phyloP scores from a whole-genome alignment of 495 filamentous ascomycete species.

The Massariosphaeria phaeospora region DNA sequence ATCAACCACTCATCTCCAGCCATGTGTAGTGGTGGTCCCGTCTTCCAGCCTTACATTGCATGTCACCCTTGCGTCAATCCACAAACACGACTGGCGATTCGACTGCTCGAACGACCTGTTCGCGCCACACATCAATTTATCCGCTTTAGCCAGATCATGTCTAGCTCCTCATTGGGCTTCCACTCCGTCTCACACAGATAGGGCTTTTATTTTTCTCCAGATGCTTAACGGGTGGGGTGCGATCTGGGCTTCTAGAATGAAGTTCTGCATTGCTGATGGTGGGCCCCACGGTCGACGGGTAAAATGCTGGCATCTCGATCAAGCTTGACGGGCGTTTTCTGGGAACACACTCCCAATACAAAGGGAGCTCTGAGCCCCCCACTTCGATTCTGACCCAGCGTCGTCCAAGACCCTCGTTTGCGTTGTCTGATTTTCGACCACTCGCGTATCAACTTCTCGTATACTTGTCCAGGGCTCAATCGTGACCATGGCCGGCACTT shows the following conservation, averaged over 20 bases:
- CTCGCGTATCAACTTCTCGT: neutral
- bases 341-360: conserved; percentile 1
- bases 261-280: conserved; percentile 10
- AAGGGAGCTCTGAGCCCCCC: conserved; percentile 8
- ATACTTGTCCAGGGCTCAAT: neutral
- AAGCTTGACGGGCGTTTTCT: neutral
- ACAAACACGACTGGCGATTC: conserved; percentile 5
- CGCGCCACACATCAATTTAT: neutral
- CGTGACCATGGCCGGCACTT: conserved; percentile 5
- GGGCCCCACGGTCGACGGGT: conserved; percentile 21
- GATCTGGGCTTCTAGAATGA: conserved; percentile 18
- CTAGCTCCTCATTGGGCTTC: no score
- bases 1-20: conserved; percentile 5
- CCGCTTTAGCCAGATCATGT: neutral
- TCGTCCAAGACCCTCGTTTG: conserved; percentile 3
- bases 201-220: conserved; percentile 13
- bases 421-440: neutral
- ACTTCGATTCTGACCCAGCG: neutral
- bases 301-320: conserved; percentile 14
- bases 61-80: conserved; percentile 21
- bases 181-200: neutral
- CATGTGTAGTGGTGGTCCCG: neutral
- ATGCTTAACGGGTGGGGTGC: neutral
- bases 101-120: neutral
- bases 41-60: conserved; percentile 1